Percentiles rank a stretch among this genome's conserved stretches.
phyloP scores from a whole-genome alignment of 441 rosid species.

The Kokia cookei region DNA sequence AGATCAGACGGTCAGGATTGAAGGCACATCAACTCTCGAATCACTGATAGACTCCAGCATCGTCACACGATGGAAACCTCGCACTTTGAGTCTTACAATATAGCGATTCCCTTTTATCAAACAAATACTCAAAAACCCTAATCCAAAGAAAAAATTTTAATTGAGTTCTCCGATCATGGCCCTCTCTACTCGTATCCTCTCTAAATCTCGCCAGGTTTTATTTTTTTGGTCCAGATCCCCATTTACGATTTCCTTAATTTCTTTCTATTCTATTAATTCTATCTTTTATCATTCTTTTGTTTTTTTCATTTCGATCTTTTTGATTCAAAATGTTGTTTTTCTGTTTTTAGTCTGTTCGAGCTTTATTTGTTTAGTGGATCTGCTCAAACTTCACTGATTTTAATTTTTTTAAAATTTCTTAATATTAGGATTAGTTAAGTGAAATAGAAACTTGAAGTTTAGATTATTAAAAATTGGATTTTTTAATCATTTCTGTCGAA shows the following conservation, averaged over 20 bases:
- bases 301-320: not conserved
- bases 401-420: not conserved
- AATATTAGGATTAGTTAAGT: not conserved
- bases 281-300: not conserved
- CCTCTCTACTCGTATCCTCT: conserved; percentile 55
- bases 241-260: not conserved
- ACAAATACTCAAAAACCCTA: not conserved
- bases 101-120: not conserved
- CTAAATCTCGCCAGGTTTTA: conserved; percentile 82
- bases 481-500: not conserved
- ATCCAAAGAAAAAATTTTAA: not conserved
- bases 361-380: not conserved
- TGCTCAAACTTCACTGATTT: not conserved
- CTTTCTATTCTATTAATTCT: not conserved
- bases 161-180: conserved; percentile 44
- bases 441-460: not conserved
- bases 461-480: not conserved
- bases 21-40: not conserved
- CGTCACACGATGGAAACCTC: too few species aligned
- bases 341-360: not conserved
- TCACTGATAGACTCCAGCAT: too few species aligned
- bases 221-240: not conserved
- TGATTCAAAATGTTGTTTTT: not conserved
- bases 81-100: too few species aligned
- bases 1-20: not conserved